Evolutionary conservation across 768 basidiomycete species (phyloP), one percentile per base, ranked within the genome.

Genomic region (Tylopilus sp.): DNA sequence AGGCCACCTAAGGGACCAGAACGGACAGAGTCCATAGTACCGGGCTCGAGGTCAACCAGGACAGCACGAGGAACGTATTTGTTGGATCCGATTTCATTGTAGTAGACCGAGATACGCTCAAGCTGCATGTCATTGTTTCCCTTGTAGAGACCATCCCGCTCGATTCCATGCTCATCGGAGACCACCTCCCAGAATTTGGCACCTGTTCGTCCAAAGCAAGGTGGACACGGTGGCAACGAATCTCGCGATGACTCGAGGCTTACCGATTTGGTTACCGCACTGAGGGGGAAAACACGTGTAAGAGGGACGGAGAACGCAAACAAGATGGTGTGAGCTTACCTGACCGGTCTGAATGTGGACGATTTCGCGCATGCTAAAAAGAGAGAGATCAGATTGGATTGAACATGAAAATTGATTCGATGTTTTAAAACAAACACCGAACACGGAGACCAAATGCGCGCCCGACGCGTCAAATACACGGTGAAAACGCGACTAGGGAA

Each of bases 231-330:
- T 51, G 54, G 44, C 36, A 51, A 20, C 33, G 11, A 44, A 50
- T 55, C 52, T 18, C 25, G 15, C 28, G 30, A 59, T 46, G 60
- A 64, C 52, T 56, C 53, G 60, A 64, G 58, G 67, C 84, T 61
- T 62, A 93, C 95, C 95, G 71, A 97, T 95, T 80, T 98, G 95
- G 90, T 98, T 98, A 81, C 95, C 95, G 72, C 95, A 98, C 91
- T 86, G 61, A 38, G 28, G 64, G 61, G 55, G 57, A 67, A 64
- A 59, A 57, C 51, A 60, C 57, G 50, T 62, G 50, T 62, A 61
- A 70, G 62, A 55, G 62, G 53, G 40, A 33, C 48, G 48, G 28
- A 10, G 44, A 13, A n/a, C 23, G 31, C 35, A 28, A 35, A 22
- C 13, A 30, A 31, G 49, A 55, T 43, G 30, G 26, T 31, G 40